Base-by-base conservation (phyloP, 2,329 filamentous ascomycete species). In the Pseudopyricularia cyperi region DNA sequence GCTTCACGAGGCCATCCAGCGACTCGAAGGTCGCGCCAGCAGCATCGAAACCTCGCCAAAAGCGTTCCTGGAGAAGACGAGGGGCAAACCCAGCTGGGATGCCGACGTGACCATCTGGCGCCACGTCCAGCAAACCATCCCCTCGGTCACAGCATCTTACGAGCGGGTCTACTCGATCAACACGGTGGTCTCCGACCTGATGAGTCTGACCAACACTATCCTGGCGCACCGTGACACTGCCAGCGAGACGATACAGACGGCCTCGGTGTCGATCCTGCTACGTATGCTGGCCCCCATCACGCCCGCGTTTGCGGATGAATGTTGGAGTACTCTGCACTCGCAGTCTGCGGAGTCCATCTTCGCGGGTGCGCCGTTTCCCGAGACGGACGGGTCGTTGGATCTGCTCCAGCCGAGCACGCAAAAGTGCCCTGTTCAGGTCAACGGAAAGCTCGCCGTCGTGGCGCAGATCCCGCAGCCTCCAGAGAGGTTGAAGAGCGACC, bases 121-220 rank as follows among this genome's bases (percentile, higher is more conserved):
- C 26, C 70, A 77, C 14, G 77, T 83, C 1, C 86, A 94, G 62
- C 68, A 73, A 46, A 83, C 82, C 4, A 83, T 93, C 52, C 62
- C 66, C 3, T 83, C 77, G 7, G 79, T 90, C 52, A 86, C 82
- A 0, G 69, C 73, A 6, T 83, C 86, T 2, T 83, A 89, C 60
- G 74, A 82, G 22, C 76, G 78, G 50, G 81, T 89, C 1, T 86
- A 89, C 63, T 76, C 85, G 1, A 73, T 95, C 51, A 95, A 95
- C 68, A 94, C 88, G 0, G 75, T 87, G 8, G 77, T 95, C 17
- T 93, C 87, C 2, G 85, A 91, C 60, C 72, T 95, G 14, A 95
- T 89, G 76, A 80, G 78, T 42, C 73, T 95, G 15, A 90, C 87
- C 4, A 95, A 95, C 63, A 66, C 71, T 1, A 68, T 89, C 14